These are phyloP conservation scores for Ophiostoma montium DNA, from an alignment of 2,329 filamentous ascomycete genomes.

Conservation along the genomic window DNA sequence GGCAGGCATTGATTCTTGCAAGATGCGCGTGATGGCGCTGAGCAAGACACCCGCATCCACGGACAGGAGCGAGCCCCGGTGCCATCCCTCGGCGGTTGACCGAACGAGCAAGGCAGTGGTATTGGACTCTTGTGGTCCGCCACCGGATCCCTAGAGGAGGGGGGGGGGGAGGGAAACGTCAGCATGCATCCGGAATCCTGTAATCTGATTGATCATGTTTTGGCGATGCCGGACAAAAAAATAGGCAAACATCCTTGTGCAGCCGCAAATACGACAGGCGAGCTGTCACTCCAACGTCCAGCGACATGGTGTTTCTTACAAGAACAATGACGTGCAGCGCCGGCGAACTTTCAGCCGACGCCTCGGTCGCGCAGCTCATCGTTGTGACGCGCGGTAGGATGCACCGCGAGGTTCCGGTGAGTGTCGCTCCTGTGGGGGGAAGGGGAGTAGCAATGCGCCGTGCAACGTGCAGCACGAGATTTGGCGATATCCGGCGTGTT, in stretches of 20 bases:
- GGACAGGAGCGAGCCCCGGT: slow-evolving; percentile 69
- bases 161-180: too few species aligned
- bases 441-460: not conserved
- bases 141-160: slow-evolving; percentile 77
- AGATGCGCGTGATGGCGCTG: slow-evolving; percentile 65
- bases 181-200: too few species aligned
- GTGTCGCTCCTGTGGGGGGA: not conserved
- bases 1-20: slow-evolving; percentile 40
- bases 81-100: slow-evolving; percentile 66
- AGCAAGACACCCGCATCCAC: slow-evolving; percentile 89
- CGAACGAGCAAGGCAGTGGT: slow-evolving; percentile 82
- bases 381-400: not conserved
- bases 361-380: slow-evolving; percentile 11
- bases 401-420: not conserved
- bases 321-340: slow-evolving; percentile 62
- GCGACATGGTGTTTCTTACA: slow-evolving; percentile 34
- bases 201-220: too few species aligned
- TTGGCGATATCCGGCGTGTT: not conserved
- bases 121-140: slow-evolving; percentile 80
- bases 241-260: too few species aligned
- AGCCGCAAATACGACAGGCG: too few species aligned
- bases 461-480: not conserved
- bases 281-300: too few species aligned
- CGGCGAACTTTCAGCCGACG: slow-evolving; percentile 17
- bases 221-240: too few species aligned